Evolutionary conservation across 2,329 filamentous ascomycete genomes (phyloP).

Genomic region (Paecilomyces dactylethromorphus): DNA sequence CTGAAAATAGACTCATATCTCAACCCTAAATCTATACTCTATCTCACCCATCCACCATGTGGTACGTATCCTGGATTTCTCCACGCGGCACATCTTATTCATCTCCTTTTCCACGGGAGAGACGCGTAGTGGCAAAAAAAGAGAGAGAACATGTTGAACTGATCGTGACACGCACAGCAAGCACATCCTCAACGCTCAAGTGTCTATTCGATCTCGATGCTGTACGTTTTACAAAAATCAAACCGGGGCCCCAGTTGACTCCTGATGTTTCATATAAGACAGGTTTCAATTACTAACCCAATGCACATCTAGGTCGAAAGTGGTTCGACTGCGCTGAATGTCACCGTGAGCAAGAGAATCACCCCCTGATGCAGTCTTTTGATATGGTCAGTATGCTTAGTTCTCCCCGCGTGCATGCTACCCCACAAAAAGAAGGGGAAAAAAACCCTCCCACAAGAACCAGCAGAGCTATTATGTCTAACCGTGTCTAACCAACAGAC

Average conservation of each 20-base stretch:
- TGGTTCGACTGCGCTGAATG: slow-evolving; percentile 99
- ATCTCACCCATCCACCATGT: not conserved
- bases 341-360: slow-evolving; percentile 73
- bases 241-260: not conserved
- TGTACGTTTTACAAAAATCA: slow-evolving; percentile 51
- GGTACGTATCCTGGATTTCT: not conserved
- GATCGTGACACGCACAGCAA: slow-evolving; percentile 57
- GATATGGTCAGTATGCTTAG: slow-evolving; percentile 61
- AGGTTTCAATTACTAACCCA: slow-evolving; percentile 1
- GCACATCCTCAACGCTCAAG: slow-evolving; percentile 96
- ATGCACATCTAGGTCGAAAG: slow-evolving; percentile 60
- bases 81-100: not conserved
- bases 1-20: not conserved
- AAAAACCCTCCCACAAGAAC: not conserved
- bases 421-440: not conserved
- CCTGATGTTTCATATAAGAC: not conserved
- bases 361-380: slow-evolving; percentile 66
- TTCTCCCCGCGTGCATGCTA: not conserved
- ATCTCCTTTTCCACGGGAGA: not conserved
- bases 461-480: not conserved
- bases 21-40: not conserved
- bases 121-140: not conserved
- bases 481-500: slow-evolving; percentile 27
- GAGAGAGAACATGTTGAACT: not conserved
- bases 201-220: slow-evolving; percentile 90